Conservation (phyloP, 345 rosid genomes). For the Tarenaya hassleriana region DNA sequence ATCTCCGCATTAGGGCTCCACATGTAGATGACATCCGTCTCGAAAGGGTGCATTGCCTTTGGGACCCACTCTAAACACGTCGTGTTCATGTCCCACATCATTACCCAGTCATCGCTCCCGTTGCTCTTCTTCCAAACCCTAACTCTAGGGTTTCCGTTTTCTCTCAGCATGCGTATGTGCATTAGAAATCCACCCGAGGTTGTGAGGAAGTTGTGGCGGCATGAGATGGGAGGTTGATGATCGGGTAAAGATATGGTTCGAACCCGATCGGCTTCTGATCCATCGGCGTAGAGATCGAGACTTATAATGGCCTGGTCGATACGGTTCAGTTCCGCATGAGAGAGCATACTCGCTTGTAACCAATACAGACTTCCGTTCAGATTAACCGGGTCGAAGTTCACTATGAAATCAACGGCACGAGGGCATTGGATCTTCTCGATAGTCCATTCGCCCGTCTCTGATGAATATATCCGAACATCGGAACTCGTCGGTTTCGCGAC, state of each 20-base stretch:
- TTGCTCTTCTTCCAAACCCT: constrained; percentile 1
- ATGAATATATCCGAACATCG: too few relatives aligned
- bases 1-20: too few relatives aligned
- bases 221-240: background rate
- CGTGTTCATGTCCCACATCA: background rate
- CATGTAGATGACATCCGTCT: constrained; percentile 6
- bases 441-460: too few relatives aligned
- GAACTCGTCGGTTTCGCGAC: too few relatives aligned
- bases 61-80: background rate
- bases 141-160: background rate
- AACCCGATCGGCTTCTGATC: too few relatives aligned
- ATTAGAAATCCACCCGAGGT: constrained; percentile 3
- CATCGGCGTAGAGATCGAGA: too few relatives aligned
- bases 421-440: too few relatives aligned
- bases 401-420: too few relatives aligned
- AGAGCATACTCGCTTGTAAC: constrained; percentile 1
- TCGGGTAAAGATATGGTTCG: background rate
- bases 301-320: too few relatives aligned
- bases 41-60: background rate
- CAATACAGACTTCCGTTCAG: background rate
- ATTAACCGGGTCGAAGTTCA: background rate
- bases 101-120: constrained; percentile 1
- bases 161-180: background rate
- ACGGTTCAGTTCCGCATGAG: too few relatives aligned
- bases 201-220: background rate